These are phyloP conservation scores for Rhododendron ferrugineum DNA, from an alignment of 148 eudicot species.

Conservation along the genomic window DNA sequence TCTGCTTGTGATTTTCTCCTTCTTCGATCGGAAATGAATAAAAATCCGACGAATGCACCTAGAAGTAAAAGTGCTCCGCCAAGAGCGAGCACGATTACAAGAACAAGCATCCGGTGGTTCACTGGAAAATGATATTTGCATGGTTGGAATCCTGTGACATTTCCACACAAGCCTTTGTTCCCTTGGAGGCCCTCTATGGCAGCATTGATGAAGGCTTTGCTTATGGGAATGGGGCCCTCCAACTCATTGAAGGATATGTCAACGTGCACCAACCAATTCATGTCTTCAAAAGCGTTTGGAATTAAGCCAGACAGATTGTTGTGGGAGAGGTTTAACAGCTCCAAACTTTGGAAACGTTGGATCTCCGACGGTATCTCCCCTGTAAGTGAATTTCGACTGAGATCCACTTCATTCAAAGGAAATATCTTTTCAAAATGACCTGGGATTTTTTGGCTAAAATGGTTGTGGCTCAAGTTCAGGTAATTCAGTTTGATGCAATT, in stretches of 20 bases:
- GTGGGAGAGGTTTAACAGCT: conserved; percentile 29
- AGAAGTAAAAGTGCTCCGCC: not conserved
- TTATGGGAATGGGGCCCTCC: conserved; percentile 32
- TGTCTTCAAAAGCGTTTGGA: conserved; percentile 25
- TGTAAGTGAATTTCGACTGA: conserved; percentile 32
- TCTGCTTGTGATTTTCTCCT: not conserved
- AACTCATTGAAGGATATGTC: conserved; percentile 34
- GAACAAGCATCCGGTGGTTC: conserved; percentile 1
- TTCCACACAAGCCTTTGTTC: conserved; percentile 34
- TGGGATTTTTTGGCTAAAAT: too few species aligned
- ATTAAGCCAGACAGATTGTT: conserved; percentile 30
- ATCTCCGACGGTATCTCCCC: conserved; percentile 27
- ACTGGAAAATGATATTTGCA: not conserved
- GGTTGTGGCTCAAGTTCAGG: too few species aligned
- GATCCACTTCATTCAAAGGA: conserved; percentile 18
- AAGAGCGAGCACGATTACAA: conserved; percentile 4
- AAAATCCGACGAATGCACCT: not conserved
- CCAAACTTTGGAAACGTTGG: conserved; percentile 16
- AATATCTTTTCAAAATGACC: too few species aligned
- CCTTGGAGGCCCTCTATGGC: conserved; percentile 19
- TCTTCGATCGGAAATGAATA: not conserved
- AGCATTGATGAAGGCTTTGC: conserved; percentile 22
- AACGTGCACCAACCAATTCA: conserved; percentile 18
- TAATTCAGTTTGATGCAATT: too few species aligned
- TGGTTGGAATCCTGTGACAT: not conserved